phyloP scores from a whole-genome alignment of 805 yeast species.

The Starmerella asiatica region DNA sequence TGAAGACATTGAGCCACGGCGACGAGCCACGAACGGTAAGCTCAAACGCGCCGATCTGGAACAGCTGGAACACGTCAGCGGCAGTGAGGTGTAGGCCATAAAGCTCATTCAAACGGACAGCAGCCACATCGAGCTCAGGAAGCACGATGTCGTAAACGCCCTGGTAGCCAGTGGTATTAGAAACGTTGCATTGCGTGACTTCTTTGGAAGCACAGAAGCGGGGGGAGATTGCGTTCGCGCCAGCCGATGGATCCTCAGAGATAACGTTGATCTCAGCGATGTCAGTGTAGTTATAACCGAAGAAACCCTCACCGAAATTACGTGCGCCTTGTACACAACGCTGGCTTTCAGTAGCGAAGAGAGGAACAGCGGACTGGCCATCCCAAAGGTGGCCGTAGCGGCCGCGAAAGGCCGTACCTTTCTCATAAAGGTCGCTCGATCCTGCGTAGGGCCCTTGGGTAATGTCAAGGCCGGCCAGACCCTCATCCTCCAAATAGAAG shows the following conservation, averaged over 20 bases:
- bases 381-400: slow-evolving; percentile 34
- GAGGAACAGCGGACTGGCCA: slow-evolving; percentile 30
- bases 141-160: slow-evolving; percentile 3
- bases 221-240: slow-evolving; percentile 50
- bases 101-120: slow-evolving; percentile 23
- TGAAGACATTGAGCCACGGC: slow-evolving; percentile 33
- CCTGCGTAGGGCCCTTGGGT: slow-evolving; percentile 37
- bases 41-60: slow-evolving; percentile 40
- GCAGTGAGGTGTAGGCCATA: slow-evolving; percentile 32
- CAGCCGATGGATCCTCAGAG: slow-evolving; percentile 36
- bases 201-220: slow-evolving; percentile 33
- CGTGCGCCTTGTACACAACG: slow-evolving; percentile 39
- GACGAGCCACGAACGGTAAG: slow-evolving; percentile 37
- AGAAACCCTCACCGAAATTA: slow-evolving; percentile 47
- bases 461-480: slow-evolving; percentile 32
- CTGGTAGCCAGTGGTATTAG: not conserved
- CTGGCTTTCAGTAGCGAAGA: slow-evolving; percentile 27
- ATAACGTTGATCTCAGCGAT: slow-evolving; percentile 31
- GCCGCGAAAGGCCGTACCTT: slow-evolving; percentile 35
- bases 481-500: slow-evolving; percentile 25
- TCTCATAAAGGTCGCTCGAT: slow-evolving; percentile 31
- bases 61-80: slow-evolving; percentile 31
- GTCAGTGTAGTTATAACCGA: slow-evolving; percentile 33
- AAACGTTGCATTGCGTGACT: slow-evolving; percentile 13
- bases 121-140: slow-evolving; percentile 22